Evolutionary conservation across 2,329 filamentous ascomycete species (phyloP), one percentile per base, ranked within the genome.

Genomic region (Didymella arachidicola): DNA sequence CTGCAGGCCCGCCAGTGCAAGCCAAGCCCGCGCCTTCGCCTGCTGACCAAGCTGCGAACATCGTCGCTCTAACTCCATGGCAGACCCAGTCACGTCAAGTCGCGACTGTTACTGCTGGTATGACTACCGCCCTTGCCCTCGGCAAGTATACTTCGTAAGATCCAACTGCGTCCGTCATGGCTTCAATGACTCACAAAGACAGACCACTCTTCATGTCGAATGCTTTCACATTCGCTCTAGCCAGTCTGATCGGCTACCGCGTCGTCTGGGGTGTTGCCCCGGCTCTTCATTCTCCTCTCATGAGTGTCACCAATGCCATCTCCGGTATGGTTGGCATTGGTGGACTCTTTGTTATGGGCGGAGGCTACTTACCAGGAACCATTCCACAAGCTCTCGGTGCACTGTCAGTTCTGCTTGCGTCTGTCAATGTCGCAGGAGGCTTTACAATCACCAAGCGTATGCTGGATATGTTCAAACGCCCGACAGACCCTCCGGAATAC

Each of bases 231-330:
- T 95, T 95, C 75, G 88, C 89, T 16, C 81, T 97, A 44, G 91
- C 93, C 46, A 91, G 91, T 68, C 80, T 97, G 27, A 92, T 96
- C 63, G 93, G 92, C 7, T 96, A 97, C 72, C 86, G 92, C 47
- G 91, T 91, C 6, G 91, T 96, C 25, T 96, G 92, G 92, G 92
- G 92, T 52, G 92, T 96, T 12, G 81, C 83, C 0, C 92, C 92
- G 7, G 91, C 92, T 34, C 82, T 97, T 5, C 93, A 96, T 75
- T 94, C 91, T 2, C 93, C 92, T 1, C 80, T 97, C 5, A 96
- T 97, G 93, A 93, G 90, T 66, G 92, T 96, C 34, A 96, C 93
- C 7, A 96, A 97, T 74, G 93, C 93, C 27, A 96, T 96, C 67
- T 95, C 91, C 30, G 92, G 89, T 77, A 79, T 97, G 89, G 93